These are phyloP conservation scores for Malus hybrid DNA, from an alignment of 331 rosid species.

Conservation along the genomic window DNA sequence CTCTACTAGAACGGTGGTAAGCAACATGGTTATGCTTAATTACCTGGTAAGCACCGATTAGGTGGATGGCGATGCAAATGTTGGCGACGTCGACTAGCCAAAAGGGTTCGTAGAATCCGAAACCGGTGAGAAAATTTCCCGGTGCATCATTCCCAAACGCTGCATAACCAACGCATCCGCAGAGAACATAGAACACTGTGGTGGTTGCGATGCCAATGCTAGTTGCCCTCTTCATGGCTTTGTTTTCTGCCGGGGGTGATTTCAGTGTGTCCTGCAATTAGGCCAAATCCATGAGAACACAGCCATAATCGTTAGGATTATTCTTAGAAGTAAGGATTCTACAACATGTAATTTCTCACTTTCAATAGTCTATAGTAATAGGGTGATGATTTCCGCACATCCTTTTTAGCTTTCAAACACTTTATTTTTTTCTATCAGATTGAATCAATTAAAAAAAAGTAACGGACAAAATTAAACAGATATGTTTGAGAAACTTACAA, in stretches of 20 bases:
- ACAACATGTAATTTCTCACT: no score
- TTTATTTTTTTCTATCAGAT: no score
- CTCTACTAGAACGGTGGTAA: neutral
- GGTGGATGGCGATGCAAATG: conserved; percentile 74
- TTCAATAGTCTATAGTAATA: no score
- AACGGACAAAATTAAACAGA: no score
- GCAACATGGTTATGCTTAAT: neutral
- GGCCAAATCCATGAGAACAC: neutral
- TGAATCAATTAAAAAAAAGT: no score
- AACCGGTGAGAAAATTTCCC: conserved; percentile 95
- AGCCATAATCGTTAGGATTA: no score
- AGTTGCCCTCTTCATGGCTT: conserved; percentile 77
- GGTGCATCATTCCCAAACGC: conserved; percentile 94
- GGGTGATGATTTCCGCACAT: no score
- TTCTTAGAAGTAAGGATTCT: no score
- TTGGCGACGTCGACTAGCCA: conserved; percentile 96
- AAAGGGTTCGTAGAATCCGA: conserved; percentile 96
- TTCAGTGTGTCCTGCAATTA: conserved; percentile 70
- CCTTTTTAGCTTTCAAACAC: no score
- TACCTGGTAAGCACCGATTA: conserved; percentile 94
- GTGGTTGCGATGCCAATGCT: conserved; percentile 69
- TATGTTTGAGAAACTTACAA: no score
- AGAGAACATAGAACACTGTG: conserved; percentile 66
- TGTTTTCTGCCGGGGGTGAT: conserved; percentile 85
- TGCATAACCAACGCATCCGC: conserved; percentile 84